Evolutionary conservation across 169 alveolate genomes (phyloP).

Genomic region (Plasmodium coatneyi): DNA sequence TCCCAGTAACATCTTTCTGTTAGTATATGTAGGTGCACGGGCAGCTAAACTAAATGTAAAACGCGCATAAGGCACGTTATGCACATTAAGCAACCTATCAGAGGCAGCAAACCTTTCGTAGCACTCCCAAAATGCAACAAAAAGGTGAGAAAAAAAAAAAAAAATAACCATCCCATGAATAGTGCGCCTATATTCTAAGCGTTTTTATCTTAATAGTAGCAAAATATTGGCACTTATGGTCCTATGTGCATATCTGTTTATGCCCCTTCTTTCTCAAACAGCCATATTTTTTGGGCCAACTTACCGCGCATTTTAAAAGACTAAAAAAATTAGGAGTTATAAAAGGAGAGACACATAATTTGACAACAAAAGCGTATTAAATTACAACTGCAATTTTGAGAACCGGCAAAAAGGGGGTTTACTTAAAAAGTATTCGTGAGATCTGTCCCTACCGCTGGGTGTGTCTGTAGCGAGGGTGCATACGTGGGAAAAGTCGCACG

Average conservation of each 20-base stretch:
- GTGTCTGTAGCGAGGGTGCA: background rate
- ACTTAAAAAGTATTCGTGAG: background rate
- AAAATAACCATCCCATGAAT: background rate
- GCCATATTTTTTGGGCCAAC: background rate
- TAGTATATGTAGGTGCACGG: background rate
- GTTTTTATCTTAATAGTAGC: background rate
- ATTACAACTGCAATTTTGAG: background rate
- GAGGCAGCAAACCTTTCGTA: background rate
- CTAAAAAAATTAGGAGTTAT: background rate
- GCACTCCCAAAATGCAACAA: background rate
- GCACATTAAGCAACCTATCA: background rate
- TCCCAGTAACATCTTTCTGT: background rate
- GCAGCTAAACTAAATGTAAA: background rate
- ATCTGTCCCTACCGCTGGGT: background rate
- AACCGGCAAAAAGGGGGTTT: background rate
- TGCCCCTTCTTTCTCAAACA: background rate
- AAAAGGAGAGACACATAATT: background rate
- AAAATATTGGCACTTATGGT: background rate
- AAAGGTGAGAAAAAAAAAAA: background rate
- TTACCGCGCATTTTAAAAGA: background rate
- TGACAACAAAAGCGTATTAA: background rate
- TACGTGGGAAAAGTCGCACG: background rate
- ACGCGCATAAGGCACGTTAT: background rate
- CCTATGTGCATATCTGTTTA: background rate
- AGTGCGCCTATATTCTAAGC: background rate